phyloP scores from a whole-genome alignment of 2,329 filamentous ascomycete species.

The Penicillium sp. region DNA sequence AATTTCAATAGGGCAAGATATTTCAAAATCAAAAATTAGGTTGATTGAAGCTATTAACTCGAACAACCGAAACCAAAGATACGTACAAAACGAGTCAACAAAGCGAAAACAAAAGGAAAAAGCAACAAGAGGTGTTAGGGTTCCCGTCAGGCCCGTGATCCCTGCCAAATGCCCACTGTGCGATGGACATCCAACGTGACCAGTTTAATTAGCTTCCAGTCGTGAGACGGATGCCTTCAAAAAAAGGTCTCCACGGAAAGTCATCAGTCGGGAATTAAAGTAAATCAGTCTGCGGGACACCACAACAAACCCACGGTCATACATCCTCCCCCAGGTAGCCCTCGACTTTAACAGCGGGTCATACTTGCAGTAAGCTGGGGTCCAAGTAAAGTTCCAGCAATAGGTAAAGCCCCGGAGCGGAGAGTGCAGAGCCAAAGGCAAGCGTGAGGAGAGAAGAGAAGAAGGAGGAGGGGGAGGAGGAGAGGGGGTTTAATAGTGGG shows the following conservation, averaged over 20 bases:
- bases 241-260: not conserved
- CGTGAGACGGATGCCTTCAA: not conserved
- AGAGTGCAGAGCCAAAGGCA: not conserved
- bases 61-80: not conserved
- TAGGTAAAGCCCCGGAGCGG: no score
- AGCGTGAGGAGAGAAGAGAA: not conserved
- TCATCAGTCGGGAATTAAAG: not conserved
- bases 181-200: no score
- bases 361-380: no score
- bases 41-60: not conserved
- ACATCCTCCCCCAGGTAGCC: not conserved
- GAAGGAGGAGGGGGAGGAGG: no score
- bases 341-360: no score
- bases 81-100: not conserved
- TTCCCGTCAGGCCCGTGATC: not conserved
- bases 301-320: not conserved
- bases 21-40: not conserved
- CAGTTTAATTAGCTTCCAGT: no score
- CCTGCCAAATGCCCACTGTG: not conserved
- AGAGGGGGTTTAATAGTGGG: no score
- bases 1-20: not conserved
- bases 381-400: no score
- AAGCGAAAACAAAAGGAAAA: not conserved
- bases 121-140: not conserved
- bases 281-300: not conserved